Evolutionary conservation across 1,284 basidiomycete genomes (phyloP).

Genomic region (Tilletia indica): DNA sequence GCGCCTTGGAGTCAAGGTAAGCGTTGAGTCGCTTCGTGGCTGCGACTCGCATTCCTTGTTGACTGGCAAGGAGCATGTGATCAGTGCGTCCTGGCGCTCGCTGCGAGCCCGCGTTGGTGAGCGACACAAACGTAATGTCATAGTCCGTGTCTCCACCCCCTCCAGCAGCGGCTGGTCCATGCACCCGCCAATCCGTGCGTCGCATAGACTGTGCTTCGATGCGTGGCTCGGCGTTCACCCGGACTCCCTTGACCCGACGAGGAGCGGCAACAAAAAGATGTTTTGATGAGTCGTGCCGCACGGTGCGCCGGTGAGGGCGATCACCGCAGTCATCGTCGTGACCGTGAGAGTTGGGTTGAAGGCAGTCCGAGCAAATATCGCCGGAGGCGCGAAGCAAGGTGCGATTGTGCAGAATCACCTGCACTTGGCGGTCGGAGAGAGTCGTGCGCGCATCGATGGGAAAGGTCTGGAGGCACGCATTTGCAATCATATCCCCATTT

Average conservation of each 20-base stretch:
- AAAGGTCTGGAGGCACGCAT: not conserved
- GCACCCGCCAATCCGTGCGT: not conserved
- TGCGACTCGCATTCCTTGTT: not conserved
- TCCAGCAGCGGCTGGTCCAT: not conserved
- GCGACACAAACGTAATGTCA: not conserved
- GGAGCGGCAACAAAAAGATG: not conserved
- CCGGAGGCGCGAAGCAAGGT: not conserved
- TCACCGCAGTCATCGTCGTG: constrained; percentile 12
- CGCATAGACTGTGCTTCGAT: not conserved
- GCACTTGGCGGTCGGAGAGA: not conserved
- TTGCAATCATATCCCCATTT: not conserved
- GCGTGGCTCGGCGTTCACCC: not conserved
- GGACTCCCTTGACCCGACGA: not conserved
- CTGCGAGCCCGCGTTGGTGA: not conserved
- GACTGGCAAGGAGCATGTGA: not conserved
- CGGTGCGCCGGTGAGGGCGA: not conserved
- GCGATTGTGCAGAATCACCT: not conserved
- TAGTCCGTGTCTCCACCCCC: not conserved
- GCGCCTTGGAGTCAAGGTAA: not conserved
- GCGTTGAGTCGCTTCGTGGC: not conserved
- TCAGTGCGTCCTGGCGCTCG: not conserved
- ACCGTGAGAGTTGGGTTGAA: not conserved
- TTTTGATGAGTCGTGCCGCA: not conserved
- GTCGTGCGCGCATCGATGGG: not conserved
- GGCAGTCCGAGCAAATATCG: not conserved